Percentiles rank a stretch among this genome's conserved stretches.
phyloP scores from a whole-genome alignment of 257 asterid genomes.

The Solanum dulcamara region DNA sequence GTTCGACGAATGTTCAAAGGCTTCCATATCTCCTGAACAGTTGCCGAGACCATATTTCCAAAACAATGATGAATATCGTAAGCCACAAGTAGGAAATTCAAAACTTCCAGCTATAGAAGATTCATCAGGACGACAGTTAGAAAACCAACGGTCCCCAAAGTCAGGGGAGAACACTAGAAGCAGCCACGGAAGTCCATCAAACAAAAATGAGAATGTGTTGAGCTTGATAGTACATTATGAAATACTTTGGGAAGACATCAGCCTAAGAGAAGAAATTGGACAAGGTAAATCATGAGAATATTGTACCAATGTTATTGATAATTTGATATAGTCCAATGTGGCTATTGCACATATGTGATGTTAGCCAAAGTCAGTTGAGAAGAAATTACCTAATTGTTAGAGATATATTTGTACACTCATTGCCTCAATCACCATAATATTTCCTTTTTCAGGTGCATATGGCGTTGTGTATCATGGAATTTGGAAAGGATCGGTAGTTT shows the following conservation, averaged over 20 bases:
- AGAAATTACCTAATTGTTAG: neutral
- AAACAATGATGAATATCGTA: neutral
- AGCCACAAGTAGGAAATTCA: neutral
- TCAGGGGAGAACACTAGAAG: neutral
- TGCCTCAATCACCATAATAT: neutral
- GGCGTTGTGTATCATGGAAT: slow-evolving; percentile 58
- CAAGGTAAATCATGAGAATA: slow-evolving; percentile 31
- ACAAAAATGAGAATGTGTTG: slow-evolving; percentile 22
- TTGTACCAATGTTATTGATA: neutral
- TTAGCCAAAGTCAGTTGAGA: neutral
- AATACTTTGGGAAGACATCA: slow-evolving; percentile 63
- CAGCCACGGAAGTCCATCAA: slow-evolving; percentile 19
- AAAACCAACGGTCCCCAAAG: slow-evolving; percentile 6
- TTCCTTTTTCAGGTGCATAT: slow-evolving; percentile 45
- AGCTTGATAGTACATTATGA: slow-evolving; percentile 15
- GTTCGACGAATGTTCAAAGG: neutral
- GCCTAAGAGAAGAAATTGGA: slow-evolving; percentile 46
- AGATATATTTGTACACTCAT: neutral
- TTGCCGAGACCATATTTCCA: neutral
- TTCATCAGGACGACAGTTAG: neutral
- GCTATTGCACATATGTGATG: neutral
- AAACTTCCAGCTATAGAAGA: neutral
- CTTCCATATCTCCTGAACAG: neutral
- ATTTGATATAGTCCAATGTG: neutral
- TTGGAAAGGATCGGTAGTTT: slow-evolving; percentile 68